A percentile compares a stretch with the other conserved stretches of the same genome.
These are phyloP conservation scores for Globisporangium sylvaticum DNA, from an alignment of 352 stramenopile species.

Conservation along the genomic window DNA sequence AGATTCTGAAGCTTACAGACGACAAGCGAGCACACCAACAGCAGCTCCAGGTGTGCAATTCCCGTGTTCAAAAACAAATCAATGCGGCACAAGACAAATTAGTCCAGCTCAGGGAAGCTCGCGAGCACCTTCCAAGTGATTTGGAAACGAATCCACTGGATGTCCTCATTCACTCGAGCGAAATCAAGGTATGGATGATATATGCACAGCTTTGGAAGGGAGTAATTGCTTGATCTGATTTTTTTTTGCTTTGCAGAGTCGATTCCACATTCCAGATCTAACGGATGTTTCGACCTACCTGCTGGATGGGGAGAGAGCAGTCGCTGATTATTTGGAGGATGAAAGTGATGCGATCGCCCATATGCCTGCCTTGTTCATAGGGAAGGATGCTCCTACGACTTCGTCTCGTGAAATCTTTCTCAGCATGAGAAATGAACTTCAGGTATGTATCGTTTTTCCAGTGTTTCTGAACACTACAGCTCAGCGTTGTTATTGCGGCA, in stretches of 20 bases:
- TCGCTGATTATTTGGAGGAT: slow-evolving; percentile 34
- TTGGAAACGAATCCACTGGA: slow-evolving; percentile 36
- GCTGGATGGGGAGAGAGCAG: slow-evolving; percentile 33
- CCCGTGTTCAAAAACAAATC: slow-evolving; percentile 24
- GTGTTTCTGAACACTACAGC: not conserved
- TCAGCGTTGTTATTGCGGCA: not conserved
- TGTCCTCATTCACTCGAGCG: slow-evolving; percentile 36
- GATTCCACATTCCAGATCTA: slow-evolving; percentile 37
- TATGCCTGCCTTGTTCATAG: slow-evolving; percentile 34
- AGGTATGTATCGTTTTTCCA: slow-evolving; percentile 24
- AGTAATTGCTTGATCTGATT: not conserved
- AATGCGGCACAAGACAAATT: slow-evolving; percentile 34
- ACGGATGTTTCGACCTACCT: slow-evolving; percentile 28
- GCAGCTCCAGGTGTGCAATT: slow-evolving; percentile 15
- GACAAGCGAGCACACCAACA: slow-evolving; percentile 1
- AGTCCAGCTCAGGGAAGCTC: slow-evolving; percentile 30
- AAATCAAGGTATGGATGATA: slow-evolving; percentile 47
- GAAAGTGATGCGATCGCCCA: slow-evolving; percentile 26
- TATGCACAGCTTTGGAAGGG: not conserved
- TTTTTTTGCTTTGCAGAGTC: slow-evolving; percentile 22
- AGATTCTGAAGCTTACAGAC: slow-evolving; percentile 21
- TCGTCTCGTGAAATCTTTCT: slow-evolving; percentile 24
- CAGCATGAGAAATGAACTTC: slow-evolving; percentile 34
- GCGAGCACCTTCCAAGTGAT: slow-evolving; percentile 13
- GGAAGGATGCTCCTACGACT: slow-evolving; percentile 24